phyloP scores from a whole-genome alignment of 306 rosid genomes.

The Sphenostylis stenocarpa region DNA sequence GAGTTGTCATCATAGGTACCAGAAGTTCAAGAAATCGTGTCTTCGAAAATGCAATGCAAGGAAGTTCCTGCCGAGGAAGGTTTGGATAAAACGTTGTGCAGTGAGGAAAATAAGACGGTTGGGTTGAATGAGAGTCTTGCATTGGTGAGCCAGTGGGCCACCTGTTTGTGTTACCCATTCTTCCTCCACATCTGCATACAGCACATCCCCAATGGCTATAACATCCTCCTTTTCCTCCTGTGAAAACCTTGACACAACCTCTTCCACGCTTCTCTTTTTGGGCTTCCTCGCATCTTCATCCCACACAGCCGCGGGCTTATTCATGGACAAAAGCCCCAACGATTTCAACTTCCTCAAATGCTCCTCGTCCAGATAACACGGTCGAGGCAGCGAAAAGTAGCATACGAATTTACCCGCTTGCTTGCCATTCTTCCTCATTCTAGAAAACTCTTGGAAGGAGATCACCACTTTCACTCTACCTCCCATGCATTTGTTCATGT shows the following conservation, averaged over 20 bases:
- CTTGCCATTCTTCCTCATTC: slow-evolving; percentile 51
- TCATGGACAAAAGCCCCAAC: slow-evolving; percentile 61
- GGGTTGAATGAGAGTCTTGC: slow-evolving; percentile 78
- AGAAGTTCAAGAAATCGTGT: slow-evolving; percentile 80
- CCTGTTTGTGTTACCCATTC: slow-evolving; percentile 84
- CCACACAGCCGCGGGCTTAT: slow-evolving; percentile 62
- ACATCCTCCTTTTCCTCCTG: slow-evolving; percentile 56
- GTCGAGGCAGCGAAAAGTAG: slow-evolving; percentile 69
- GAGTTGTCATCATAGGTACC: slow-evolving; percentile 28
- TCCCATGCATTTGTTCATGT: slow-evolving; percentile 65
- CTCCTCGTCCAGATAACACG: slow-evolving; percentile 71
- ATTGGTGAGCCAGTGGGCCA: slow-evolving; percentile 78
- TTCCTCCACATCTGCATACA: slow-evolving; percentile 65
- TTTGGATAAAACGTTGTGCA: slow-evolving; percentile 88
- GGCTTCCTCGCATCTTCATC: slow-evolving; percentile 64
- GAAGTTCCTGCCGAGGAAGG: slow-evolving; percentile 78
- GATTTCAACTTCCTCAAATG: slow-evolving; percentile 64
- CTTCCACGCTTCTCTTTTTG: slow-evolving; percentile 57
- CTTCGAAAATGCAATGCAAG: slow-evolving; percentile 75
- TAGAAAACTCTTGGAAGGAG: slow-evolving; percentile 64
- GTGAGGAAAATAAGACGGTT: slow-evolving; percentile 75
- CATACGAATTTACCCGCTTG: slow-evolving; percentile 49
- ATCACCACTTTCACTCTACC: slow-evolving; percentile 64
- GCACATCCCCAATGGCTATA: slow-evolving; percentile 80
- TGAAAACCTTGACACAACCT: slow-evolving; percentile 61